Evolutionary conservation across 306 rosid genomes (phyloP).

Genomic region (Sphenostylis stenocarpa): DNA sequence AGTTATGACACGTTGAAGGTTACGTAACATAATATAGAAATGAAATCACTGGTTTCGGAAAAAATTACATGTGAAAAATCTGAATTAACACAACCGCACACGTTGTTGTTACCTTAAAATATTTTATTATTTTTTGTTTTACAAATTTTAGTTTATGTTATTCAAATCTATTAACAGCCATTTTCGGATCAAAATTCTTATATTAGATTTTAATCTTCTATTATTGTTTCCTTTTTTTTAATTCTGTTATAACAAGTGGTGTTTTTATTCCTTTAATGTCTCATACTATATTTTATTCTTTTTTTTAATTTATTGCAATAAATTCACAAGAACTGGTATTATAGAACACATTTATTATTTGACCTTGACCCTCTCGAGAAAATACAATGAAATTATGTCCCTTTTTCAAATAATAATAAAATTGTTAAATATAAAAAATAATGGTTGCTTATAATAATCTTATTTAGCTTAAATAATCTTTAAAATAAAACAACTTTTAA

Average conservation of each 20-base stretch:
- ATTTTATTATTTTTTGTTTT: not conserved
- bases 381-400: too few relatives aligned
- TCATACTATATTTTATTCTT: not conserved
- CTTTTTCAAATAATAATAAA: too few relatives aligned
- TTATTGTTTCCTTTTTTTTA: not conserved
- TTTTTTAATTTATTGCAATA: not conserved
- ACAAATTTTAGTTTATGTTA: slow-evolving; percentile 20
- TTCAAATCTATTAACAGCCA: slow-evolving; percentile 34
- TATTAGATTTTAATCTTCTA: slow-evolving; percentile 27
- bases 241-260: not conserved
- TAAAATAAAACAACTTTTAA: too few relatives aligned
- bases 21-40: not conserved
- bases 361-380: too few relatives aligned
- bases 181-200: slow-evolving; percentile 36
- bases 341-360: too few relatives aligned
- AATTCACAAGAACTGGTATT: not conserved
- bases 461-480: too few relatives aligned
- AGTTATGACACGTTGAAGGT: slow-evolving; percentile 13
- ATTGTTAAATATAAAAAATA: too few relatives aligned
- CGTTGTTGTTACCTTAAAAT: slow-evolving; percentile 10
- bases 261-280: not conserved
- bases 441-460: too few relatives aligned
- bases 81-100: slow-evolving; percentile 18
- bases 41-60: slow-evolving; percentile 31
- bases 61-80: slow-evolving; percentile 41